Conservation (phyloP, 108 stramenopile genomes). For the Conticribra weissflogii region DNA sequence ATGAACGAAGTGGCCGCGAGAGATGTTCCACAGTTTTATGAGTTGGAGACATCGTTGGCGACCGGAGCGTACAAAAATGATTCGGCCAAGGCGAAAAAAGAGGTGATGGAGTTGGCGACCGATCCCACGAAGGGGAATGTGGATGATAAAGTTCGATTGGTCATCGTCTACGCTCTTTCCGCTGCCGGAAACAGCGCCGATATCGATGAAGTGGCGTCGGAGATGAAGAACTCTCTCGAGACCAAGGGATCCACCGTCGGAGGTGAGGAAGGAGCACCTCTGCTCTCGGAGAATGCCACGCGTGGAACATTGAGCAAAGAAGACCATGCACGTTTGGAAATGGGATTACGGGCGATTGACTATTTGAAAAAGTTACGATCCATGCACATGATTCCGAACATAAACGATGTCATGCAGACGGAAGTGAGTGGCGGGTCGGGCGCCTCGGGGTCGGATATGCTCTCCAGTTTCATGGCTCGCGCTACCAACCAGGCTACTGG, state of each 20-base stretch:
- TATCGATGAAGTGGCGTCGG: slow-evolving; percentile 81
- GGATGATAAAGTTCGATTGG: slow-evolving; percentile 94
- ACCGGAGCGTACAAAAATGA: slow-evolving; percentile 86
- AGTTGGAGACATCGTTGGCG: slow-evolving; percentile 86
- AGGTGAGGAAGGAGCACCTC: background rate
- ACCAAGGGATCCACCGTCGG: slow-evolving; percentile 39
- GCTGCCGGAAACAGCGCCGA: slow-evolving; percentile 73
- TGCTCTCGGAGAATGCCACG: slow-evolving; percentile 29
- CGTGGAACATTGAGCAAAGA: slow-evolving; percentile 67
- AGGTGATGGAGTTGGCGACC: slow-evolving; percentile 77
- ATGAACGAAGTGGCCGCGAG: slow-evolving; percentile 97
- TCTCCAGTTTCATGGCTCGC: slow-evolving; percentile 86
- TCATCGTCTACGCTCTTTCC: slow-evolving; percentile 85
- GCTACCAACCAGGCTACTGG: slow-evolving; percentile 92
- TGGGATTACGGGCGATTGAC: slow-evolving; percentile 71
- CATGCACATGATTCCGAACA: slow-evolving; percentile 86
- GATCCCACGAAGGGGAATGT: slow-evolving; percentile 91
- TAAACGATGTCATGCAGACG: slow-evolving; percentile 57
- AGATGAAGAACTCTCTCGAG: slow-evolving; percentile 74
- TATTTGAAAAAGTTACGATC: slow-evolving; percentile 86
- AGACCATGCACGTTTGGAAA: slow-evolving; percentile 53
- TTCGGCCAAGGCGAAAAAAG: slow-evolving; percentile 68
- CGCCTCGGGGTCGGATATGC: slow-evolving; percentile 50
- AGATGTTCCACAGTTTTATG: slow-evolving; percentile 96
- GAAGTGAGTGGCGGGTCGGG: slow-evolving; percentile 52